Base-by-base conservation (phyloP, 768 basidiomycete species). In the Naganishia vaughanmartiniae region DNA sequence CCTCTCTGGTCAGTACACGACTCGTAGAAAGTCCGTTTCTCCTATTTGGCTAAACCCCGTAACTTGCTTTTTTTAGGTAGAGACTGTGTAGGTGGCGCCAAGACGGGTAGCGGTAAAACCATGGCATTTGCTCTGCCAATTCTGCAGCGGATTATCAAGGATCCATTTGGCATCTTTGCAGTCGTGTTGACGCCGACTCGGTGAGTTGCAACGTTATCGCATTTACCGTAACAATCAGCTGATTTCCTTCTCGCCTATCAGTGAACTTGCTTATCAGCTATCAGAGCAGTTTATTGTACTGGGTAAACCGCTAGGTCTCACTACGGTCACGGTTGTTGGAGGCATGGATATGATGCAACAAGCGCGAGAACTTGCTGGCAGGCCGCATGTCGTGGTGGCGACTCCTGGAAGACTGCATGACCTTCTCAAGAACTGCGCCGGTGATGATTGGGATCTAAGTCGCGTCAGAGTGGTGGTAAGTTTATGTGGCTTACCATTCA, bases 311-410 rank as follows among this genome's bases (percentile, higher is more conserved):
- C 82, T 96, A 70, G 92, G 89, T 76, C 82, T 92, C 57, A 88
- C 88, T 34, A 95, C 93, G 11, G 87, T 90, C 12, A 93, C 97
- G 10, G 84, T 97, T 36, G 93, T 98, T 1, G 96, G 96, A 21
- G 96, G 96, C 6, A 95, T 99, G 92, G 96, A 99, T 76, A 95
- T 95, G 89, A 92, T 96, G 85, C 80, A 87, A 0, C 96, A 99
- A 79, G 92, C 95, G 0, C 83, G 91, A 21, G 93, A 94, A 76
- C 86, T 99, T 17, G 85, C 85, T 2, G 87, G 88, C 73, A 86
- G 90, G 51, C 96, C 96, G 0, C 96, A 98, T 79, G 86, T 99
- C 45, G 89, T 98, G 28, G 88, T 99, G 55, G 96, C 94, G 10
- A 99, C 96, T 0, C 96, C 96, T 3, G 96, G 96, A 1, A 87